phyloP scores from a whole-genome alignment of 176 grass and related monocot genomes.

The Microstegium vimineum region DNA sequence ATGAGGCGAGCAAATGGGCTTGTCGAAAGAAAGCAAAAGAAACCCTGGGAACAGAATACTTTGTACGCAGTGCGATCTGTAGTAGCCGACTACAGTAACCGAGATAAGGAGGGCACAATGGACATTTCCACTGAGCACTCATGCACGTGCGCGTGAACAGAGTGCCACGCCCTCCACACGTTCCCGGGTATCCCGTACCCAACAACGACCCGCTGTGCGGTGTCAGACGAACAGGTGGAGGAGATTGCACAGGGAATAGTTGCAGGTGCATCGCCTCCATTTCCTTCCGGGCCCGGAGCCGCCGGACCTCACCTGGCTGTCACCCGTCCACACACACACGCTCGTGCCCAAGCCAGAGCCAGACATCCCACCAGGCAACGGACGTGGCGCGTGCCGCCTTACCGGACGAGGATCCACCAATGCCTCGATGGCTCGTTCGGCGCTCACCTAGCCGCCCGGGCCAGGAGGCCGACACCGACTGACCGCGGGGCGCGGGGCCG shows the following conservation, averaged over 20 bases:
- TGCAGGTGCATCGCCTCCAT: too few species aligned
- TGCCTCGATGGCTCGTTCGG: too few species aligned
- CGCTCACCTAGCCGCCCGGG: too few species aligned
- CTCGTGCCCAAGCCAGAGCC: neutral
- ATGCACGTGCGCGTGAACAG: neutral
- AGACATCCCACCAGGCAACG: neutral
- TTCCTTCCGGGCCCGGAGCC: too few species aligned
- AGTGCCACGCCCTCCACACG: neutral
- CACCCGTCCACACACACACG: constrained; percentile 16
- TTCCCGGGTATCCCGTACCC: neutral
- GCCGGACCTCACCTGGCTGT: too few species aligned
- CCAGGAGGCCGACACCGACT: neutral
- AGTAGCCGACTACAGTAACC: neutral
- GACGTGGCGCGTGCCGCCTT: too few species aligned
- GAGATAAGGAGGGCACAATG: neutral
- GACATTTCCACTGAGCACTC: neutral
- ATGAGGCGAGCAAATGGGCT: too few species aligned
- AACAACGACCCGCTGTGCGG: neutral
- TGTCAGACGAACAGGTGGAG: neutral
- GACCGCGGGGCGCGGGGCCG: neutral
- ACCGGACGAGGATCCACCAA: constrained; percentile 12
- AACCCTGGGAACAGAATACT: too few species aligned
- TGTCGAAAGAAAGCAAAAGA: neutral
- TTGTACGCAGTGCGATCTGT: neutral
- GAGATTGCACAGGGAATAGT: too few species aligned